phyloP scores from a whole-genome alignment of 2,329 filamentous ascomycete species.

The Apiospora koreana region DNA sequence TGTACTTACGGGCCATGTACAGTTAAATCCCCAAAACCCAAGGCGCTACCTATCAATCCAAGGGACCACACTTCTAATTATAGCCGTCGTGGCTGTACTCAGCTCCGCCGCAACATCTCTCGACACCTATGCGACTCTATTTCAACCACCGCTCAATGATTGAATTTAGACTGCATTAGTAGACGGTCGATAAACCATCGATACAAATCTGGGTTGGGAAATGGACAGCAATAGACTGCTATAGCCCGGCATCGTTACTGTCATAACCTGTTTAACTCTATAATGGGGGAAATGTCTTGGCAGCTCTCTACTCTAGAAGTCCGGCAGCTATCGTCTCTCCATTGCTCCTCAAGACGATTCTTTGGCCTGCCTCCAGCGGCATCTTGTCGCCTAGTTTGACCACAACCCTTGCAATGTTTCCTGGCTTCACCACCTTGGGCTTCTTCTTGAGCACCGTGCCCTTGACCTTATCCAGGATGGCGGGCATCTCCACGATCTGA shows the following conservation, averaged over 20 bases:
- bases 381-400: constrained; percentile 74
- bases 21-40: neutral
- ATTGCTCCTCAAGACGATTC: constrained; percentile 77
- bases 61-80: constrained; percentile 2
- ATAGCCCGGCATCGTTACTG: neutral
- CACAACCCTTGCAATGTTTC: constrained; percentile 72
- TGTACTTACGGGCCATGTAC: neutral
- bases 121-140: neutral
- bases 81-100: neutral
- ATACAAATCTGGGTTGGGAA: neutral
- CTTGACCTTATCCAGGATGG: constrained; percentile 75
- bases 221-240: neutral
- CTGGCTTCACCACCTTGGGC: constrained; percentile 81
- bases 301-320: constrained; percentile 61
- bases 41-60: neutral
- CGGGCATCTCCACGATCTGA: constrained; percentile 69
- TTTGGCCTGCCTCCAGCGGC: constrained; percentile 76
- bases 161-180: neutral
- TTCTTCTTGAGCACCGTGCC: constrained; percentile 80
- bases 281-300: neutral
- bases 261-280: neutral
- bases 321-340: constrained; percentile 89
- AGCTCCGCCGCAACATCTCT: neutral
- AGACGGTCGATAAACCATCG: neutral
- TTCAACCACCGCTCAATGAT: neutral